phyloP scores from a whole-genome alignment of 192 early-diverging fungal species.

The Coemansia furcata region DNA sequence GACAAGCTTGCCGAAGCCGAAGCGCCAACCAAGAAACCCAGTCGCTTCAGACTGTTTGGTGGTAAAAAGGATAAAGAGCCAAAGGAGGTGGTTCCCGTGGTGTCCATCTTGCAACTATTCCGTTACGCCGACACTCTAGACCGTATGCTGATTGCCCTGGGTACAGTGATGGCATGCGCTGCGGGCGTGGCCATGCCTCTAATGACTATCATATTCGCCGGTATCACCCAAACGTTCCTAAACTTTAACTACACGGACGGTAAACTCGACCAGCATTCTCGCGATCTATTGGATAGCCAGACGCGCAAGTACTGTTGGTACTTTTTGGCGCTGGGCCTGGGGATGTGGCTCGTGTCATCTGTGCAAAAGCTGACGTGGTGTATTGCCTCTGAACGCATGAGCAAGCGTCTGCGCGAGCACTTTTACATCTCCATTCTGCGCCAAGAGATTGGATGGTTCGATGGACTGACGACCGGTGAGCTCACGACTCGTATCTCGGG shows the following conservation, averaged over 20 bases:
- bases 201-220: slow-evolving; percentile 53
- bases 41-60: not conserved
- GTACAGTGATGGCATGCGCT: slow-evolving; percentile 35
- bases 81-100: slow-evolving; percentile 50
- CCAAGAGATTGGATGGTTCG: slow-evolving; percentile 89
- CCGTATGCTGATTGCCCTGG: slow-evolving; percentile 54
- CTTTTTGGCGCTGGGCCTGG: slow-evolving; percentile 35
- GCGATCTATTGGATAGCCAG: slow-evolving; percentile 29
- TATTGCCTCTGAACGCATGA: slow-evolving; percentile 57
- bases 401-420: slow-evolving; percentile 68
- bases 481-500: slow-evolving; percentile 83
- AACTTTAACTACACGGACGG: slow-evolving; percentile 13
- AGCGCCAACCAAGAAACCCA: not conserved
- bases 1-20: slow-evolving; percentile 2
- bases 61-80: slow-evolving; percentile 10
- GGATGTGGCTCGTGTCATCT: slow-evolving; percentile 16
- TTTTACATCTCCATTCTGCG: slow-evolving; percentile 79
- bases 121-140: slow-evolving; percentile 66
- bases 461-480: slow-evolving; percentile 72
- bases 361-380: slow-evolving; percentile 24
- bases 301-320: slow-evolving; percentile 46
- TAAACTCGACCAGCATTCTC: not conserved
- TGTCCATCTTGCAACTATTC: slow-evolving; percentile 63
- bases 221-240: slow-evolving; percentile 23
- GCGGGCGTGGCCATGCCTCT: slow-evolving; percentile 50